Evolutionary conservation across 2,329 filamentous ascomycete genomes (phyloP).

Genomic region (Ceratocystis colombiana): DNA sequence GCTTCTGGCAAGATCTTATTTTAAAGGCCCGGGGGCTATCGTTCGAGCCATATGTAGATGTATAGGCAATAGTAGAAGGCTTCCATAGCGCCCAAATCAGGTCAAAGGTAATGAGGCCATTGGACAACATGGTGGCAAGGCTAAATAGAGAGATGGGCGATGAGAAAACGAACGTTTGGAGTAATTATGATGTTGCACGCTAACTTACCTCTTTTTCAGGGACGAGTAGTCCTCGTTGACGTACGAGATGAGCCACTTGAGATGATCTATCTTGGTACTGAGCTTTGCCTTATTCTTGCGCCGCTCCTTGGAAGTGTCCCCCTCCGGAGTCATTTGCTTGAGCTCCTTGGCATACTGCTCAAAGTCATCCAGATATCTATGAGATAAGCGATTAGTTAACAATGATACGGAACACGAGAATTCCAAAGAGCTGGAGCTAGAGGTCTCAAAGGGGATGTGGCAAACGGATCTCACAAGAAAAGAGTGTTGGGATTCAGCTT

Average conservation of each 20-base stretch:
- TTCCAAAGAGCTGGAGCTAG: neutral
- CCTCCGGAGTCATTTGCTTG: slow-evolving; percentile 41
- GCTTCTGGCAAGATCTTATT: slow-evolving; percentile 64
- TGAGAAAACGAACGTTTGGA: no score
- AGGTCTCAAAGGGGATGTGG: neutral
- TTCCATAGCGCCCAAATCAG: slow-evolving; percentile 84
- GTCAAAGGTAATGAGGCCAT: slow-evolving; percentile 79
- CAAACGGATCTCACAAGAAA: slow-evolving; percentile 43
- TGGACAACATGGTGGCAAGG: slow-evolving; percentile 68
- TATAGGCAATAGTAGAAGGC: slow-evolving; percentile 69
- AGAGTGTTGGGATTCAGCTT: slow-evolving; percentile 61
- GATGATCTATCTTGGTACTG: slow-evolving; percentile 50
- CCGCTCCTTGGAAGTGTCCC: slow-evolving; percentile 32
- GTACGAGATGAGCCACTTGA: slow-evolving; percentile 65
- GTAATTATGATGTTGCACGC: no score
- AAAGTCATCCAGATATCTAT: slow-evolving; percentile 67
- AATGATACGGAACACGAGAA: neutral
- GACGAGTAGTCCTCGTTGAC: slow-evolving; percentile 73
- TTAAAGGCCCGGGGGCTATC: slow-evolving; percentile 77
- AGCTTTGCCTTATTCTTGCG: slow-evolving; percentile 51
- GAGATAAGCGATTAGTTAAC: slow-evolving; percentile 23
- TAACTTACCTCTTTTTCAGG: slow-evolving; percentile 51
- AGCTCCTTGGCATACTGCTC: slow-evolving; percentile 53
- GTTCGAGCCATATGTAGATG: slow-evolving; percentile 62
- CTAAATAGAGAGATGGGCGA: slow-evolving; percentile 33